Base-by-base conservation (phyloP, 257 asterid genomes). In the Phtheirospermum japonicum region DNA sequence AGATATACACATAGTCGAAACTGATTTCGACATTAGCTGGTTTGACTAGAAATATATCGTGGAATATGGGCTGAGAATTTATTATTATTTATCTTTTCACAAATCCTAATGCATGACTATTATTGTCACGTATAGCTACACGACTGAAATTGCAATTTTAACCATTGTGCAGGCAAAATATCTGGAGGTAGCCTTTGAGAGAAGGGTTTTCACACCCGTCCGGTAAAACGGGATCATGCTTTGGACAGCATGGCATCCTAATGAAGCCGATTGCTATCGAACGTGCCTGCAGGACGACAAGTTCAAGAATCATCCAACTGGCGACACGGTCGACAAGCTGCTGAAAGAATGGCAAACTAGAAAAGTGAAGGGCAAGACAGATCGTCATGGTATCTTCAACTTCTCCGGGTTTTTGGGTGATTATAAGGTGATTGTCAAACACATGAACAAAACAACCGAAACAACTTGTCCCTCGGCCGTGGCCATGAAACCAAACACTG, bases 311-410 rank as follows among this genome's bases (percentile, higher is more conserved):
- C 76, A 83, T 0, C 88, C 86, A 4, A 68, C 85, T 9, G 95
- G 95, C 1, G 75, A 71, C 28, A 68, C 57, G 6, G 82, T 86
- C 0, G 90, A 83, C 59, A 28, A 30, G 3, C 68, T 81, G 61
- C 71, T 83, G 39, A 67, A 73, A 59, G 91, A 86, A 65, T 86
- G 95, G 88, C 74, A 71, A 65, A 83, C 82, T 37, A 80, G 77
- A 48, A 43, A 55, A 11, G 64, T 77, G n/a, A 63, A 65, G 49
- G 86, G 90, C 0, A 63, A 81, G 49, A 77, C 83, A 6, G 85
- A 81, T 36, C 68, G 45, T 1, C 83, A 65, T 52, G 94, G 90
- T 9, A 59, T 69, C 0, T 79, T 77, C 28, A 58, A 61, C 71
- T 76, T 79, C 7, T 50, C 67, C 4, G 91, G 87, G 4, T 86